Conservation (phyloP, 805 yeast genomes). For the Kurtzmaniella cleridarum region DNA sequence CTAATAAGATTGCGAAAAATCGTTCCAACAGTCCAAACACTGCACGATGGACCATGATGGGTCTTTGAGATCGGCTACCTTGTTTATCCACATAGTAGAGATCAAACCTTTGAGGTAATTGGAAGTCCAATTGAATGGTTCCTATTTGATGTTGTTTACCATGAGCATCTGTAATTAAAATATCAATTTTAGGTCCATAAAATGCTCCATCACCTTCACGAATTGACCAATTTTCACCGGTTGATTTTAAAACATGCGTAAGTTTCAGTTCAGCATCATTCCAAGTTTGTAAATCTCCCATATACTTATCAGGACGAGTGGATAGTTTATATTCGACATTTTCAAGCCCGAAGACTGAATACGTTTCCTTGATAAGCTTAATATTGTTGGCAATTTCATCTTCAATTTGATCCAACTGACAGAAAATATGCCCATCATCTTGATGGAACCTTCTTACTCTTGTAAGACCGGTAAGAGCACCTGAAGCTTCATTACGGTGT, state of each 20-base stretch:
- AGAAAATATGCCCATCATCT: slow-evolving; percentile 97
- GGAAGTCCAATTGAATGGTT: slow-evolving; percentile 92
- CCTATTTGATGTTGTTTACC: slow-evolving; percentile 90
- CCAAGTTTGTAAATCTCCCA: slow-evolving; percentile 81
- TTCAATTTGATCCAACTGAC: slow-evolving; percentile 71
- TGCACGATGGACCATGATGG: slow-evolving; percentile 95
- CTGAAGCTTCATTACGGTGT: slow-evolving; percentile 92
- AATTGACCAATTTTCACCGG: slow-evolving; percentile 56
- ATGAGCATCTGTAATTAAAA: slow-evolving; percentile 71
- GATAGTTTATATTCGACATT: slow-evolving; percentile 59
- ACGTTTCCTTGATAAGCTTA: slow-evolving; percentile 68
- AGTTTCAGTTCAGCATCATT: slow-evolving; percentile 70
- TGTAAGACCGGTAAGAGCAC: slow-evolving; percentile 88
- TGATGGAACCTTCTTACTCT: slow-evolving; percentile 94
- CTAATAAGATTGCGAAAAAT: slow-evolving; percentile 84
- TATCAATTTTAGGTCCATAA: slow-evolving; percentile 95
- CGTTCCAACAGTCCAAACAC: slow-evolving; percentile 93
- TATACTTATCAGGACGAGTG: slow-evolving; percentile 78
- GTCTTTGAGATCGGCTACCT: slow-evolving; percentile 51
- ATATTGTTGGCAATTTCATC: slow-evolving; percentile 69
- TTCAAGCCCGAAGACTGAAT: slow-evolving; percentile 57
- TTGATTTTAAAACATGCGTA: slow-evolving; percentile 48
- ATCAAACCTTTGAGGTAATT: slow-evolving; percentile 80
- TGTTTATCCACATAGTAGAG: slow-evolving; percentile 56
- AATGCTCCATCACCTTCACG: slow-evolving; percentile 96